Base-by-base conservation (phyloP, 2,329 filamentous ascomycete genomes). In the Colletotrichum salicis region DNA sequence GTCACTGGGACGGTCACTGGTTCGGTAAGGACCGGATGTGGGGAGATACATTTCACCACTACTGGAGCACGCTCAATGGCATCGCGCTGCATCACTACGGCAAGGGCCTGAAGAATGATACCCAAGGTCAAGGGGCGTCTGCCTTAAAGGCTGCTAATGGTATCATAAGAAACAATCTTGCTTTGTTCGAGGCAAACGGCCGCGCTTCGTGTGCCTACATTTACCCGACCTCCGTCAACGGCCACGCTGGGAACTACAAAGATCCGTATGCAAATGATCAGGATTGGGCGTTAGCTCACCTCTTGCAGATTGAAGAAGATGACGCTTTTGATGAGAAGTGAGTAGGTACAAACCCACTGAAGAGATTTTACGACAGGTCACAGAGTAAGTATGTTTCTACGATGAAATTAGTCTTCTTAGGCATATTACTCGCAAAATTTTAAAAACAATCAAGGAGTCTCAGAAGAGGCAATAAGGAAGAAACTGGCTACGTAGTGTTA, bases 1-100 rank as follows among this genome's bases (percentile, higher is more conserved):
- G 71, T 3, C 71, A 73, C 27, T 73, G 71, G 71, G 71, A 72
- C 13, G 71, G 71, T 1, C 48, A 73, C 31, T 73, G 71, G 71
- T 73, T 73, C 55, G 71, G 69, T 3, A 73, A 72, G 29, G 69
- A 72, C 37, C 69, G 71, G 12, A 69, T 61, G 33, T 73, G 71
- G 69, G 71, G 71, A 22, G 71, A 69, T 13, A 73, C 69, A 3
- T 72, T 73, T 22, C 71, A 69, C 15, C 71, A 72, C 27, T 73
- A 72, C 33, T 73, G 69, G 71, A 73, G 71, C n/a, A 72, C 71
- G 13, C 56, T 73, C 3, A 72, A 72, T 15, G 58, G 64, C 22
- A 63, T 73, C 22, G 69, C 69, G 1, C 24, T 73, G 8, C 69
- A 73, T 37, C 71, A 73, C 27, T 58, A 63, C 19, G 37, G 69